Evolutionary conservation across 768 basidiomycete species (phyloP).

Genomic region (Boletus huronensis): DNA sequence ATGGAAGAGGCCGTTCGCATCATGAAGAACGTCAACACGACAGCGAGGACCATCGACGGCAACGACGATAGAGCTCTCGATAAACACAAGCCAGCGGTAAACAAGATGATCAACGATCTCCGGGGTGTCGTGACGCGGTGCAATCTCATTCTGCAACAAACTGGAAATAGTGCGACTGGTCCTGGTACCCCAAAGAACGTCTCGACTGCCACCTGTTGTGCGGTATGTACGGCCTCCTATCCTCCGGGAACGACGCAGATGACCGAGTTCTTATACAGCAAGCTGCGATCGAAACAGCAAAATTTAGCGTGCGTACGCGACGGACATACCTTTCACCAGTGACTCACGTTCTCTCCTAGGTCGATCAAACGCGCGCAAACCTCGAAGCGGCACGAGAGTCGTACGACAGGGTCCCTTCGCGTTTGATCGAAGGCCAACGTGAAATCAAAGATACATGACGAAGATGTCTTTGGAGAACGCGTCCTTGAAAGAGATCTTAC

Average conservation of each 20-base stretch:
- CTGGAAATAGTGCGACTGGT: slow-evolving; percentile 11
- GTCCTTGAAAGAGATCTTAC: slow-evolving; percentile 16
- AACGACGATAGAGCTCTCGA: slow-evolving; percentile 1
- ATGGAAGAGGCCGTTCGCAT: background rate
- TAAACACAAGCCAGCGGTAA: slow-evolving; percentile 5
- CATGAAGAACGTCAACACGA: background rate
- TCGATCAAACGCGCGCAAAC: slow-evolving; percentile 21
- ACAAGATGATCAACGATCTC: slow-evolving; percentile 14
- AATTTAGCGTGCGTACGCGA: slow-evolving; percentile 6
- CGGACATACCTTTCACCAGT: background rate
- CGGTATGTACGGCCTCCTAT: background rate
- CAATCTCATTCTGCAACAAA: slow-evolving; percentile 18
- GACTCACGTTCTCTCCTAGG: background rate
- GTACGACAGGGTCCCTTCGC: slow-evolving; percentile 10
- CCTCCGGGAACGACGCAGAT: background rate
- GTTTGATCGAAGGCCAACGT: slow-evolving; percentile 17
- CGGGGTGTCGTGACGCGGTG: slow-evolving; percentile 17
- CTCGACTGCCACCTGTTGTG: background rate
- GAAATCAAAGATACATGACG: slow-evolving; percentile 21
- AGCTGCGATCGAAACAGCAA: slow-evolving; percentile 12
- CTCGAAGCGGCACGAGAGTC: slow-evolving; percentile 18
- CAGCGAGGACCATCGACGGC: slow-evolving; percentile 3
- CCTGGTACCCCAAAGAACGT: slow-evolving; percentile 16
- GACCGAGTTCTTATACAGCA: background rate
- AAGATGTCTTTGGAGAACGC: slow-evolving; percentile 20